Conservation (phyloP, 1,139 yeast genomes). For the Pneumocystis murina region DNA sequence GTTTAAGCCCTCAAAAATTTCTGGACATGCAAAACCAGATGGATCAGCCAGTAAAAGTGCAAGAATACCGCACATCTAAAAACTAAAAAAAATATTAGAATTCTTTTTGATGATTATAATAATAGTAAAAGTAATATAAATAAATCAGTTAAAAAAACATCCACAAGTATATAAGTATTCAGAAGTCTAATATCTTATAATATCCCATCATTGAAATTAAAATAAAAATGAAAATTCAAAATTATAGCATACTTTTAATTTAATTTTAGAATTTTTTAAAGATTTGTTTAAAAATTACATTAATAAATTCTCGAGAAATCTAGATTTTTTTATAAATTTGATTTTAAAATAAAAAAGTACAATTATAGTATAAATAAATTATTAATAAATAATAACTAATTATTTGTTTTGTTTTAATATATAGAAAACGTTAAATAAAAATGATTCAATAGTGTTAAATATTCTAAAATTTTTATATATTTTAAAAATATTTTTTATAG, state of each 20-base stretch:
- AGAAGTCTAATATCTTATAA: constrained; percentile 2
- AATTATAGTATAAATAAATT: background rate
- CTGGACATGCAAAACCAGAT: constrained; percentile 62
- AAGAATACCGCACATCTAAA: constrained; percentile 78
- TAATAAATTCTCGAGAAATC: no score
- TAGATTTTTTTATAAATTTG: no score
- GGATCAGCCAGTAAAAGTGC: constrained; percentile 78
- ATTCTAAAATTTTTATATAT: no score
- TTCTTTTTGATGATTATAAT: background rate
- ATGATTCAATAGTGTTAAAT: no score
- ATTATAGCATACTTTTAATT: background rate
- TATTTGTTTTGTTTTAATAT: no score
- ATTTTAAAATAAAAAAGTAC: background rate
- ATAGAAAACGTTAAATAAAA: no score
- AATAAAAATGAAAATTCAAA: background rate
- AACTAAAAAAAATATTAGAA: background rate
- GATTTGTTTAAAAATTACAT: background rate
- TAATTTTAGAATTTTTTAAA: background rate
- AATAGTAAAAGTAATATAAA: background rate
- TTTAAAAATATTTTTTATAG: no score
- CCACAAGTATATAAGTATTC: background rate
- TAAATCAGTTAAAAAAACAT: background rate
- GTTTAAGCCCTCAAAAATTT: constrained; percentile 81
- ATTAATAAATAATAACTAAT: no score
- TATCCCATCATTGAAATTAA: background rate